Evolutionary conservation across 495 filamentous ascomycete species (phyloP), one percentile per base, ranked within the genome.

Genomic region (Neurospora sp.): DNA sequence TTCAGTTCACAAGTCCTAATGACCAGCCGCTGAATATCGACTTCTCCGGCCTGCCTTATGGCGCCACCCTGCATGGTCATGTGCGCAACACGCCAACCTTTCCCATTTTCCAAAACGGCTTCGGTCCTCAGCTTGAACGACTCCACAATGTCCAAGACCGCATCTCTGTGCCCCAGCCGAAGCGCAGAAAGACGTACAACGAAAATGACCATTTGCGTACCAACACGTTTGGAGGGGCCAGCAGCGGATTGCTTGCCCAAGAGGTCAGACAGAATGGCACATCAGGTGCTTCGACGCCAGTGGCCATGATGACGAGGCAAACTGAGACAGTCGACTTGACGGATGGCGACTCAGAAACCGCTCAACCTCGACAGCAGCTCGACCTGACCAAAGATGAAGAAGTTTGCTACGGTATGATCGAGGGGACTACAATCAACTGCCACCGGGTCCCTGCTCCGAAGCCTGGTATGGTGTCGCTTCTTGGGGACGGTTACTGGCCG

Each of bases 341-440:
- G 4, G 83, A 84, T 18, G 86, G 85, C 37, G 91, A 92, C 44
- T 70, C 71, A 6, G 87, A 88, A 44, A 84, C 90, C 16, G 69
- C 87, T 3, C 78, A 61, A 91, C 91, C 41, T 61, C 71, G 7
- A 87, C 88, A 41, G 84, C 90, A 20, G 69, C 87, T 3, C 78
- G 76, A 80, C 71, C 31, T 84, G 38, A 48, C 78, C 31, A 84
- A 76, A 37, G 77, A 82, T 73, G 68, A 91, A 76, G 89, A 93
- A 76, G 91, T 98, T 37, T 98, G 96, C 82, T 94, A 93, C 78
- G 96, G 96, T 9, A 91, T 90, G 79, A 78, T 98, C 22, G 88
- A 93, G 44, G 85, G 86, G 22, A 89, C 90, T 5, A 90, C 82
- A 69, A 83, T 97, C 72, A 90, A 91, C 46, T 90, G 92, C 22